Base-by-base conservation (phyloP, 1,139 yeast genomes). In the Candida sp. region DNA sequence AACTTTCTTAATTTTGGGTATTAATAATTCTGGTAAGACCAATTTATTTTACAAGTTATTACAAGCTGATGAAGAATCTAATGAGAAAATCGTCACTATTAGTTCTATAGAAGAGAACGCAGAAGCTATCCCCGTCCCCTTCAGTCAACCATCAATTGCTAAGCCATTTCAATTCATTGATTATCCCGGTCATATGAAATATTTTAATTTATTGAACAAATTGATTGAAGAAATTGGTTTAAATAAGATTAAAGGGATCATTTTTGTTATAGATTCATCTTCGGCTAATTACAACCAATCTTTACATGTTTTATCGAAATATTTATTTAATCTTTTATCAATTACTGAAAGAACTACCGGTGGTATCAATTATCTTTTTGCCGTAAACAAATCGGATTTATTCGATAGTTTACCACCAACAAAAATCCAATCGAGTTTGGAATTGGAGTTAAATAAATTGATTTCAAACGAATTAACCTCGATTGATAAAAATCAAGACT, bases 171-270 rank as follows among this genome's bases (percentile, higher is more conserved):
- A 75, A 51, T 60, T 90, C 38, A 74, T 85, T 41, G 98, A 91
- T 58, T 82, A 83, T 52, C 98, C 98, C 2, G 97, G 97, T 5
- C 93, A 87, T 62, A 68, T 79, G 45, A 90, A 89, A 60, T 78
- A 90, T 79, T 78, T 47, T 76, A 76, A 41, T 65, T 74, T 43
- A 60, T 79, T 50, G 64, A 65, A 47, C 73, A 68, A 45, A 49
- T 66, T 77, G 40, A 58, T 73, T 12, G 68, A 73, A 22, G 76
- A 76, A 39, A 66, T 71, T 35, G 69, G 81, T 23, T 56, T 77
- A 38, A 63, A 64, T 39, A 70, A 71, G 33, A 64, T 83, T 38
- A 68, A 75, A 50, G 97, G 96, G 4, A 68, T 89, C 5, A 64
- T 89, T 2, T 89, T 80, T 52, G 72, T 91, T 49, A 70, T 91